phyloP scores from a whole-genome alignment of 31 red algal species.

The Porphyra umbilicalis region DNA sequence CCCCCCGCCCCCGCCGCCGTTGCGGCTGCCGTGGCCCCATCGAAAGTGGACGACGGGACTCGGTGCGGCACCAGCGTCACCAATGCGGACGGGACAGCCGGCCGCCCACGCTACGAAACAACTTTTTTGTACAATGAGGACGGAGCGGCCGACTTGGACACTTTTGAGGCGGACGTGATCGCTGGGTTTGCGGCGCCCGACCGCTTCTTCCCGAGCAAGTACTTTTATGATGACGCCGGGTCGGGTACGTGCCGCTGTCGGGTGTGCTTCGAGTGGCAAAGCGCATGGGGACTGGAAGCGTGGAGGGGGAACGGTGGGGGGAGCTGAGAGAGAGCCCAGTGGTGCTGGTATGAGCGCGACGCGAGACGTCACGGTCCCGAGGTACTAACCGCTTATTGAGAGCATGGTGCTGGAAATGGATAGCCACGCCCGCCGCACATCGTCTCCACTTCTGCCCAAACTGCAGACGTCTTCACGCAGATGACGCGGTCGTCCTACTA shows the following conservation, averaged over 20 bases:
- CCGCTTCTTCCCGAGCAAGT: conserved; percentile 46
- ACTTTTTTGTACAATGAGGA: conserved; percentile 44
- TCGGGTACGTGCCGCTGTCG: conserved; percentile 28
- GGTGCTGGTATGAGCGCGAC: too few relatives aligned
- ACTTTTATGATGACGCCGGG: conserved; percentile 79
- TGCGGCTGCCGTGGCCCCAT: too few relatives aligned
- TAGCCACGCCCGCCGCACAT: neutral
- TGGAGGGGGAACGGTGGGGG: too few relatives aligned
- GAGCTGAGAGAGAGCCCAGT: too few relatives aligned
- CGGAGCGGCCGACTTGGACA: neutral
- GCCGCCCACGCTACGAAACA: neutral
- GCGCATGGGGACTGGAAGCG: neutral
- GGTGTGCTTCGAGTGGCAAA: neutral
- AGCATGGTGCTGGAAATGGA: neutral
- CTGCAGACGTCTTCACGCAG: conserved; percentile 42
- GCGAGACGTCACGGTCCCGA: too few relatives aligned
- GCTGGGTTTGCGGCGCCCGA: conserved; percentile 14
- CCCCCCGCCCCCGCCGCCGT: too few relatives aligned
- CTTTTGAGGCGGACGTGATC: conserved; percentile 50
- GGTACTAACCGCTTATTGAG: neutral
- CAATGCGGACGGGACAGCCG: too few relatives aligned
- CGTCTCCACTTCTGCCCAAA: neutral
- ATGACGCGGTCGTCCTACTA: conserved; percentile 80
- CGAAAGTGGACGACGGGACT: too few relatives aligned
- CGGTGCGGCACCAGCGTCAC: too few relatives aligned